Conservation (phyloP, 1,284 basidiomycete species). For the Xerocomus nothofagi region DNA sequence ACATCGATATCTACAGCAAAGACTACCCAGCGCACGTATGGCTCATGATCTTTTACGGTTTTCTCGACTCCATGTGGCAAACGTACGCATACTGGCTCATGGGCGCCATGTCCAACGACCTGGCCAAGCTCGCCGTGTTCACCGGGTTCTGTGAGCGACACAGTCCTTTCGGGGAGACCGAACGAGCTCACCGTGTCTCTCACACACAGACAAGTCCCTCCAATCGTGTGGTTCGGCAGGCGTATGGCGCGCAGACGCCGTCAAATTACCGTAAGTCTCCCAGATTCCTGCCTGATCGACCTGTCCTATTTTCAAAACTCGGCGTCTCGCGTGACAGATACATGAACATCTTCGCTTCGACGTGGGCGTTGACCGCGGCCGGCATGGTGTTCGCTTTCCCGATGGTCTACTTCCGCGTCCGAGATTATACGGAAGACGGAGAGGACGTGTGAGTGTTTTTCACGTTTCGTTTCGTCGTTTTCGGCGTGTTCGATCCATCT, state of each 20-base stretch:
- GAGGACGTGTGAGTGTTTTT: constrained; percentile 31
- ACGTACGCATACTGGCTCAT: constrained; percentile 45
- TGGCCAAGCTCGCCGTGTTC: constrained; percentile 42
- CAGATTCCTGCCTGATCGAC: neutral
- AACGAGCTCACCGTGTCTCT: neutral
- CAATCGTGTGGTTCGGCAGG: constrained; percentile 40
- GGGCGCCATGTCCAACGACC: constrained; percentile 43
- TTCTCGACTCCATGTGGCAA: constrained; percentile 48
- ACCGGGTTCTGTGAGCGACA: constrained; percentile 41
- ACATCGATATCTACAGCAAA: constrained; percentile 33
- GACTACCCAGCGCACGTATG: constrained; percentile 37
- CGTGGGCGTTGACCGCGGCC: constrained; percentile 33
- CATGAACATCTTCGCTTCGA: constrained; percentile 40
- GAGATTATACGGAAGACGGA: constrained; percentile 30
- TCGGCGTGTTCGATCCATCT: too few species aligned
- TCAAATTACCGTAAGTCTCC: constrained; percentile 26
- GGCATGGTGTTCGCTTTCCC: constrained; percentile 38
- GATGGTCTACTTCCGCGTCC: constrained; percentile 39
- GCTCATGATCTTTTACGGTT: constrained; percentile 43
- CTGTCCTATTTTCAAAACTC: neutral
- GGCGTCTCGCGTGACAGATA: constrained; percentile 23
- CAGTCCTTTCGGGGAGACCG: neutral
- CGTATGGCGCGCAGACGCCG: constrained; percentile 39
- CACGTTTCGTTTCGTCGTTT: too few species aligned
- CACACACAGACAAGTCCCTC: constrained; percentile 35